A percentile compares a stretch with the other conserved stretches of the same genome.
Evolutionary conservation across 495 filamentous ascomycete genomes (phyloP).

Genomic region (Jackrogersella multiformis): DNA sequence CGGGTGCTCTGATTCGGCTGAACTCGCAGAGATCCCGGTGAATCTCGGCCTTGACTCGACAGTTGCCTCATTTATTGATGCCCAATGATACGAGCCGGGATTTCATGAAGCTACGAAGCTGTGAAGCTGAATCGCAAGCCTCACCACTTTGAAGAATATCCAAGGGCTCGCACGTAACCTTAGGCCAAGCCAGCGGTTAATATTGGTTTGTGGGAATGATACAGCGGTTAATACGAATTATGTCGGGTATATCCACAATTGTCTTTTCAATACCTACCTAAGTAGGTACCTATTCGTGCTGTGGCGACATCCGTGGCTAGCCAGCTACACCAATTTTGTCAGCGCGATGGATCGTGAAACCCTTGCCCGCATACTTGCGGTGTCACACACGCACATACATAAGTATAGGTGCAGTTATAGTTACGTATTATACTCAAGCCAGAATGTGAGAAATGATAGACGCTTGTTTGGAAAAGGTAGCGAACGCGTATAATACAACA

Average conservation of each 20-base stretch:
- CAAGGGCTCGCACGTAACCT: slow-evolving; percentile 16
- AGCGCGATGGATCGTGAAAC: slow-evolving; percentile 19
- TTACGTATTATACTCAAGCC: slow-evolving; percentile 22
- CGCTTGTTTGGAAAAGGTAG: slow-evolving; percentile 34
- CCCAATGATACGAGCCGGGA: slow-evolving; percentile 22
- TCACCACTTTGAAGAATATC: slow-evolving; percentile 7
- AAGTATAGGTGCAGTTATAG: not conserved
- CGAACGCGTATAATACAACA: slow-evolving; percentile 21
- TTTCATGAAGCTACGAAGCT: not conserved
- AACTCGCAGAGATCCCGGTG: not conserved
- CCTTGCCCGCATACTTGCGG: slow-evolving; percentile 3
- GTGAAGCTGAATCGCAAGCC: slow-evolving; percentile 19
- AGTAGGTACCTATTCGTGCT: slow-evolving; percentile 12
- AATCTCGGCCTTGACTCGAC: slow-evolving; percentile 10
- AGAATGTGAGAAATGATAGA: slow-evolving; percentile 28
- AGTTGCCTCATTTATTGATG: slow-evolving; percentile 29
- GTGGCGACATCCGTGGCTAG: slow-evolving; percentile 28
- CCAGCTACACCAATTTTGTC: slow-evolving; percentile 16
- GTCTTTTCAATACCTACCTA: not conserved
- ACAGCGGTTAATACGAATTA: not conserved
- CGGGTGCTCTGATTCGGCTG: slow-evolving; percentile 19
- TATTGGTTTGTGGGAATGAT: slow-evolving; percentile 13
- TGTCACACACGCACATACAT: slow-evolving; percentile 9
- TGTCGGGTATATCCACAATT: slow-evolving; percentile 1
- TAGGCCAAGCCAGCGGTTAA: slow-evolving; percentile 1